Conservation (phyloP, 495 filamentous ascomycete genomes). For the Elaphomyces granulatus region DNA sequence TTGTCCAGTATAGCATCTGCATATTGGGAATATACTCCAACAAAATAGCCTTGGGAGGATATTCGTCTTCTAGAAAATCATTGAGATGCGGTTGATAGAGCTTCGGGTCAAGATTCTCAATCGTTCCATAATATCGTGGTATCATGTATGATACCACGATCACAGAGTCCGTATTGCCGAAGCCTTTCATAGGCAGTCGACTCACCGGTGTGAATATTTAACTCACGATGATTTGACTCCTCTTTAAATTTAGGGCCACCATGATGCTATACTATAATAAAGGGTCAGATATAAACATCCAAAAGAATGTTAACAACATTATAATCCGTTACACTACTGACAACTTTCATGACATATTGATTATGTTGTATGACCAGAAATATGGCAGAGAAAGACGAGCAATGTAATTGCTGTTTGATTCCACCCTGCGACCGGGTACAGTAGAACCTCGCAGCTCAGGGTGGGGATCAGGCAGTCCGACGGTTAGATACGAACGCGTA, state of each 20-base stretch:
- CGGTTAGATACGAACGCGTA: too few species aligned
- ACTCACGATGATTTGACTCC: constrained; percentile 3
- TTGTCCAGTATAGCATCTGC: constrained; percentile 2
- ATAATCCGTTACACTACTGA: not conserved
- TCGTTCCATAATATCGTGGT: constrained; percentile 4
- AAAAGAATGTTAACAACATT: not conserved
- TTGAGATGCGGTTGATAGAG: constrained; percentile 4
- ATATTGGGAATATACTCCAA: constrained; percentile 8
- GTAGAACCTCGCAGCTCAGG: too few species aligned
- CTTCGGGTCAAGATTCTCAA: constrained; percentile 5
- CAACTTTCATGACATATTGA: not conserved
- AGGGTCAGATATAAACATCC: too few species aligned
- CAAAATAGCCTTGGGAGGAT: constrained; percentile 6
- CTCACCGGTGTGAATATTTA: constrained; percentile 4
- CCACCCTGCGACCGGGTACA: too few species aligned
- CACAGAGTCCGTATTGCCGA: constrained; percentile 5
- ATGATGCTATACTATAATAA: constrained; percentile 6
- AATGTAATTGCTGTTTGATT: not conserved
- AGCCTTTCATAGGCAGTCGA: constrained; percentile 5
- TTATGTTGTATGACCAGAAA: not conserved
- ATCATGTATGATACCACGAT: constrained; percentile 8
- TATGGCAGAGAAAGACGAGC: not conserved
- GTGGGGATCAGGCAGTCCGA: too few species aligned
- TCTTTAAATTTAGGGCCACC: constrained; percentile 3
- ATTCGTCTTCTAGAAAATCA: constrained; percentile 5